Percentiles rank a stretch among this genome's conserved stretches.
Conservation (phyloP, 768 basidiomycete species). For the Agaricus subrufescens region DNA sequence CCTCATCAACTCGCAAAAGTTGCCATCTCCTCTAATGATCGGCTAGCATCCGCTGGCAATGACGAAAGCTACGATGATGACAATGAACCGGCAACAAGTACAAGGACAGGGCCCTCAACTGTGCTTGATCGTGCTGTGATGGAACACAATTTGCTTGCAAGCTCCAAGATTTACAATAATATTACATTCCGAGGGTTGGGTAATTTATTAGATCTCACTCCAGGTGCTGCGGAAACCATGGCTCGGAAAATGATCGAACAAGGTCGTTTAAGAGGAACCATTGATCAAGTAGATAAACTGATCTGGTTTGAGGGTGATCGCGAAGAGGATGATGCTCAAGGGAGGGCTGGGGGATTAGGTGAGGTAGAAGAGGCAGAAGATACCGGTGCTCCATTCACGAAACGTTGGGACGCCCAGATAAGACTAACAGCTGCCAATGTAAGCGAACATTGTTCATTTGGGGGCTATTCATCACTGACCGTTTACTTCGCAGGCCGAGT, state of each 20-base stretch:
- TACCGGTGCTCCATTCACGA: conserved; percentile 85
- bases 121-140: conserved; percentile 97
- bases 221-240: conserved; percentile 95
- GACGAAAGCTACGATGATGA: conserved; percentile 46
- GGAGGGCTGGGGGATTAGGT: conserved; percentile 90
- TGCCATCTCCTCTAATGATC: conserved; percentile 77
- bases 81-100: conserved; percentile 57
- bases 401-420: conserved; percentile 95
- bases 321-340: conserved; percentile 91
- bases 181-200: conserved; percentile 96
- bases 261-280: conserved; percentile 85
- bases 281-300: conserved; percentile 93
- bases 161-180: conserved; percentile 96
- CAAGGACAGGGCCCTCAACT: conserved; percentile 87
- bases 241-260: conserved; percentile 99
- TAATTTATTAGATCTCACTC: conserved; percentile 80
- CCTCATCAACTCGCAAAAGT: conserved; percentile 95
- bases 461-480: background rate
- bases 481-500: conserved; percentile 58
- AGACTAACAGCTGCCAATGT: conserved; percentile 85
- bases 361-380: conserved; percentile 87
- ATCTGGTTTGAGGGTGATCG: conserved; percentile 88
- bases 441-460: conserved; percentile 21
- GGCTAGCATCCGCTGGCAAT: conserved; percentile 62
- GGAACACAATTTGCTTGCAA: conserved; percentile 97